Conservation (phyloP, 2,329 filamentous ascomycete genomes). For the Aspergillus neotritici region DNA sequence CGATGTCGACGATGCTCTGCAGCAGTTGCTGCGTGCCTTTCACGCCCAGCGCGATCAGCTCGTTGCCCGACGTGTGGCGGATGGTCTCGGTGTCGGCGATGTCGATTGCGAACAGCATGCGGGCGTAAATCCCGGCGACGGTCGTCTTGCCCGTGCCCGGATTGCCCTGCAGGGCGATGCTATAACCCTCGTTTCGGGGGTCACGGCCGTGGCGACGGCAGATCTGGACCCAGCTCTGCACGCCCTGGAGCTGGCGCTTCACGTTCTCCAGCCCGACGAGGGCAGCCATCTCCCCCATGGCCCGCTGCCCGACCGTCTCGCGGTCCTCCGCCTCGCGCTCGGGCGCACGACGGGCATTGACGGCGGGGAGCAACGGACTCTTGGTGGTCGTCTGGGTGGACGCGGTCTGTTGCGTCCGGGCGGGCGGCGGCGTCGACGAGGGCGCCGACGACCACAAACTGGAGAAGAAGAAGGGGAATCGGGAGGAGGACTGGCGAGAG, state of each 20-base stretch:
- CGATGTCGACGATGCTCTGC: constrained; percentile 6
- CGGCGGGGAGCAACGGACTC: not conserved
- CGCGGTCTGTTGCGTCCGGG: not conserved
- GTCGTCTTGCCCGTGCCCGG: constrained; percentile 17
- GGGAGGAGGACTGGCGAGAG: constrained; percentile 8
- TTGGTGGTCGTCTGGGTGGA: constrained; percentile 1
- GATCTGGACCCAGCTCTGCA: constrained; percentile 17
- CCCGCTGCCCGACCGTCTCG: constrained; percentile 8
- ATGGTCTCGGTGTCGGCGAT: constrained; percentile 11
- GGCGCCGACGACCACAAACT: constrained; percentile 9
- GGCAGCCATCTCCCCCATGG: constrained; percentile 9
- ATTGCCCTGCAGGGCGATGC: constrained; percentile 16
- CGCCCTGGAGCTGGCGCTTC: constrained; percentile 15
- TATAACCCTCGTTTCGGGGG: constrained; percentile 17
- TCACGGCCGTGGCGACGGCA: constrained; percentile 18
- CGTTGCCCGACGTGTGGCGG: constrained; percentile 11
- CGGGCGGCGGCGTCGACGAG: not conserved
- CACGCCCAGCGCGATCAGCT: constrained; percentile 11
- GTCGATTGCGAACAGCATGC: constrained; percentile 15
- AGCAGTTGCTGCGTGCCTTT: constrained; percentile 7
- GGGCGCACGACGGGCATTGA: not conserved
- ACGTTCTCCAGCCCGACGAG: constrained; percentile 16
- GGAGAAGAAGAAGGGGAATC: constrained; percentile 13
- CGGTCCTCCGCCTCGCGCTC: constrained; percentile 8
- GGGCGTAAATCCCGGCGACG: constrained; percentile 16